Conservation (phyloP, 306 rosid genomes). For the Cucurbita maxima region DNA sequence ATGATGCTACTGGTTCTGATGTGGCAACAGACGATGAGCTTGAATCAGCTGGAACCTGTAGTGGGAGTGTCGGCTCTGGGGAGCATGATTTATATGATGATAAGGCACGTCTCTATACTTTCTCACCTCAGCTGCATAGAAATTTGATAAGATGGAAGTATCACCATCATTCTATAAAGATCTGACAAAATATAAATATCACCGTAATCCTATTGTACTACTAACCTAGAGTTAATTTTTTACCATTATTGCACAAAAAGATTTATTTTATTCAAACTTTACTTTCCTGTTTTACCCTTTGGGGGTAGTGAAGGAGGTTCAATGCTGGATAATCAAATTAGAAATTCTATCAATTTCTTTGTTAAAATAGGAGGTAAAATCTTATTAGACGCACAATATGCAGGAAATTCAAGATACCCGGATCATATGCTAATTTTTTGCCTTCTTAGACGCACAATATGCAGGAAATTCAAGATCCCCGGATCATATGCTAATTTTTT, state of each 20-base stretch:
- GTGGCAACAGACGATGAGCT: constrained; percentile 34
- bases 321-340: not conserved
- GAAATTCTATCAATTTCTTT: not conserved
- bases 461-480: not conserved
- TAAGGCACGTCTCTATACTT: constrained; percentile 32
- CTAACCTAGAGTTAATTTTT: not conserved
- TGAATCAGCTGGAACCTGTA: constrained; percentile 34
- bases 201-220: not conserved
- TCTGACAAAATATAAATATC: not conserved
- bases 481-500: not conserved
- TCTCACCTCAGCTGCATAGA: constrained; percentile 7
- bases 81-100: constrained; percentile 18
- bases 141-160: not conserved
- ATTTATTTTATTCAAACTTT: not conserved
- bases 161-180: not conserved
- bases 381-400: not conserved
- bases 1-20: constrained; percentile 44
- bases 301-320: not conserved
- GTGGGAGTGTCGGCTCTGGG: constrained; percentile 36
- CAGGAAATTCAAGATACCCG: not conserved
- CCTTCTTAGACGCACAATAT: not conserved
- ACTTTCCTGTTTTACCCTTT: not conserved
- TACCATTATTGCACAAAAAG: not conserved
- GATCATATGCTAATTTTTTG: not conserved
- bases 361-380: not conserved